These are phyloP conservation scores for Allium sativum DNA, from an alignment of 106 monocot genomes.

Conservation along the genomic window DNA sequence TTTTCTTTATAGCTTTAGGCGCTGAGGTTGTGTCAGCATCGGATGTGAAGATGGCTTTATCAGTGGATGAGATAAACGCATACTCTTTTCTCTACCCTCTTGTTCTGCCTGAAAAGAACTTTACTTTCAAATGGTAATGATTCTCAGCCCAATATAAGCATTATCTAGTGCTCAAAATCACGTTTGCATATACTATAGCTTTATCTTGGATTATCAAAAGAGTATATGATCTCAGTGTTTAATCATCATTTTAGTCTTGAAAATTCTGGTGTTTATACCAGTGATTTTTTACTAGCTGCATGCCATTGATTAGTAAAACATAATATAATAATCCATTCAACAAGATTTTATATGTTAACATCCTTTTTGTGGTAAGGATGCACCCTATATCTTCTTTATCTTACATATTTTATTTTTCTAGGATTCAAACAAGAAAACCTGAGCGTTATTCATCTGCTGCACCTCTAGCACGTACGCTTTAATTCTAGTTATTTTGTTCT, in stretches of 20 bases:
- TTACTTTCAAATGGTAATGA: conserved; percentile 74
- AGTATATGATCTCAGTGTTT: too few relatives aligned
- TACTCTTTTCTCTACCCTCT: conserved; percentile 72
- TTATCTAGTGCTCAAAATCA: neutral
- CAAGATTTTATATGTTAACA: neutral
- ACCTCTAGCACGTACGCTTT: conserved; percentile 76
- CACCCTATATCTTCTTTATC: neutral
- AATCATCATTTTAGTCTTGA: too few relatives aligned
- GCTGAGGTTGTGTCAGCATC: conserved; percentile 42
- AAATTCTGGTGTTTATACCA: too few relatives aligned
- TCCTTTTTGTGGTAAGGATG: neutral
- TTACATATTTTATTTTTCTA: conserved; percentile 17
- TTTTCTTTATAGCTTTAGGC: conserved; percentile 25
- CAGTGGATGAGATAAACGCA: conserved; percentile 90
- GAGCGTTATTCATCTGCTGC: conserved; percentile 98
- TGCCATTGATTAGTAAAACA: neutral
- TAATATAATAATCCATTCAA: too few relatives aligned
- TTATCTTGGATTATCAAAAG: too few relatives aligned
- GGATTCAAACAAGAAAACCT: conserved; percentile 94
- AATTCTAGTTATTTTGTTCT: neutral
- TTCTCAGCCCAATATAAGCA: neutral
- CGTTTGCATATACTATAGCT: neutral
- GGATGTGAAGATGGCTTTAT: conserved; percentile 58
- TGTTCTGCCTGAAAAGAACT: conserved; percentile 55
- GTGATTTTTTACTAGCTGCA: neutral